A percentile compares a stretch with the other conserved stretches of the same genome.
Evolutionary conservation across 2,329 filamentous ascomycete genomes (phyloP).

Genomic region (Pseudogymnoascus sp.): DNA sequence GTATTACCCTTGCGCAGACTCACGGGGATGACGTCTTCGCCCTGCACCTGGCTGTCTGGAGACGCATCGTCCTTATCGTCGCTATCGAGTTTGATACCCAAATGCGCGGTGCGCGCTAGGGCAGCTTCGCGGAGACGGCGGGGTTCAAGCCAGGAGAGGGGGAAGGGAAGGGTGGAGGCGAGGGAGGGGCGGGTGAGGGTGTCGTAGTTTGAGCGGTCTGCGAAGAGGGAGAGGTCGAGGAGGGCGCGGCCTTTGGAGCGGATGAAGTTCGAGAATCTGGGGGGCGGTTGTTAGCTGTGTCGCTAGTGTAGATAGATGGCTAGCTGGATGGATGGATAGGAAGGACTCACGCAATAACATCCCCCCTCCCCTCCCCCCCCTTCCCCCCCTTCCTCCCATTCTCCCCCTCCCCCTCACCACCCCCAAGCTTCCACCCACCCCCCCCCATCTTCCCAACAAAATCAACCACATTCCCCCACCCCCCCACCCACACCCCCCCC

Average conservation of each 20-base stretch:
- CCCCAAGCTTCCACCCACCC: constrained; percentile 40
- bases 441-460: constrained; percentile 36
- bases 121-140: constrained; percentile 63
- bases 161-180: constrained; percentile 71
- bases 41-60: constrained; percentile 30
- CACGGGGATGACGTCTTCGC: constrained; percentile 24
- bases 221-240: constrained; percentile 79
- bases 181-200: constrained; percentile 70
- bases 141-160: constrained; percentile 79
- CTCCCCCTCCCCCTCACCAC: constrained; percentile 30
- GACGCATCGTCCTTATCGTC: constrained; percentile 37
- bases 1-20: constrained; percentile 29
- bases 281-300: constrained; percentile 24
- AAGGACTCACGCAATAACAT: constrained; percentile 38
- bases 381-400: constrained; percentile 28
- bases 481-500: constrained; percentile 42
- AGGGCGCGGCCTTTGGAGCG: constrained; percentile 66
- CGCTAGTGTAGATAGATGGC: constrained; percentile 7
- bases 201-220: constrained; percentile 82
- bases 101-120: constrained; percentile 57
- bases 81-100: constrained; percentile 61
- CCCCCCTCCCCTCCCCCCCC: constrained; percentile 29
- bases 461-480: constrained; percentile 44
- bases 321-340: constrained; percentile 27
- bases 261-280: constrained; percentile 60